Conservation (phyloP, 768 basidiomycete genomes). For the Trametes gibbosa region DNA sequence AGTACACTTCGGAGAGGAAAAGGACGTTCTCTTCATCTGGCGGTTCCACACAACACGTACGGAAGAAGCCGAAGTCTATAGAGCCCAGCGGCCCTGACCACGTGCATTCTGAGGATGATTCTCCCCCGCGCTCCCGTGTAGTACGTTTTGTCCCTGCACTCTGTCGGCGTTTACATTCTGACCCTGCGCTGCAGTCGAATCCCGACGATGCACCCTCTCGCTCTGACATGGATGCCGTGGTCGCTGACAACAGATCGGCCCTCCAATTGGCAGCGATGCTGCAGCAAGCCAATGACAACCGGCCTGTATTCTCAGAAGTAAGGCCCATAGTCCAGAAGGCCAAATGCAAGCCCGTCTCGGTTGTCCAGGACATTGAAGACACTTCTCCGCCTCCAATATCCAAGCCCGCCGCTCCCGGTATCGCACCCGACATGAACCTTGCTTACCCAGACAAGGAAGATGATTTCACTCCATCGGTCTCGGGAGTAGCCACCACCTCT, state of each 20-base stretch:
- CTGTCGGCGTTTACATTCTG: neutral
- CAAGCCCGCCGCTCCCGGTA: no score
- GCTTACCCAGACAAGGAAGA: neutral
- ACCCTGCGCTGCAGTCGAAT: neutral
- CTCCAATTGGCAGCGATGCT: neutral
- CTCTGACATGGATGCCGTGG: neutral
- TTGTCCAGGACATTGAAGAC: no score
- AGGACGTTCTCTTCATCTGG: neutral
- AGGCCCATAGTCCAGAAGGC: neutral
- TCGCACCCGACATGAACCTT: neutral
- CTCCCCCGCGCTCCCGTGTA: neutral
- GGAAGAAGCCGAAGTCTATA: neutral
- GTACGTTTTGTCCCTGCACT: neutral
- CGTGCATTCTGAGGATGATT: neutral
- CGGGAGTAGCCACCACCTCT: neutral
- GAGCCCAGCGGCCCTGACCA: neutral
- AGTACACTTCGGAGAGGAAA: neutral
- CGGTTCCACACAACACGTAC: neutral
- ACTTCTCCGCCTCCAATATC: neutral
- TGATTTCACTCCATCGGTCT: neutral
- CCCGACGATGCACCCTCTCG: neutral
- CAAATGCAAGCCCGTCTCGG: neutral
- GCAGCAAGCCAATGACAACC: neutral
- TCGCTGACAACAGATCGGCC: neutral
- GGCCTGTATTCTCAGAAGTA: neutral